A percentile compares a stretch with the other conserved stretches of the same genome.
phyloP scores from a whole-genome alignment of 192 early-diverging fungal species.

The Thamnidium elegans region DNA sequence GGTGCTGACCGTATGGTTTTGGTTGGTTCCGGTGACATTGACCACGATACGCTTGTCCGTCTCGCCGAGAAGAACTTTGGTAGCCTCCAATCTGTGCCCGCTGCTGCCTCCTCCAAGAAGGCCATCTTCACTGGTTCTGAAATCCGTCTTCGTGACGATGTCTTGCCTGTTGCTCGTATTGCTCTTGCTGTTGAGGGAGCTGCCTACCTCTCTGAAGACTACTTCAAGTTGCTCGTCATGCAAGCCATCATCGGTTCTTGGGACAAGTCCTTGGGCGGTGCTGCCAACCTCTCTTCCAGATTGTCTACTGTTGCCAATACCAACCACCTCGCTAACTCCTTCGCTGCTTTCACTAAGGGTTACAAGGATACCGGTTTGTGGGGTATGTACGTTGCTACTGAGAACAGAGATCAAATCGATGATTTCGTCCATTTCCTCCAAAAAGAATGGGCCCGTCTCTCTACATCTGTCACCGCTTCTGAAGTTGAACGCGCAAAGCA shows the following conservation, averaged over 20 bases:
- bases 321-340: conserved; percentile 91
- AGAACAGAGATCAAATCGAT: conserved; percentile 80
- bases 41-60: conserved; percentile 90
- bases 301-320: conserved; percentile 81
- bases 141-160: conserved; percentile 88
- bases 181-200: conserved; percentile 97
- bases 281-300: conserved; percentile 85
- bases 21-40: conserved; percentile 88
- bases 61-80: conserved; percentile 95
- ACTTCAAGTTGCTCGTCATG: conserved; percentile 93
- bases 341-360: conserved; percentile 98
- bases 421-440: conserved; percentile 88
- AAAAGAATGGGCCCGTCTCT: conserved; percentile 93
- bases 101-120: conserved; percentile 33
- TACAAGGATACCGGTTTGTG: conserved; percentile 98
- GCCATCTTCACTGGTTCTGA: conserved; percentile 93
- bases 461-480: conserved; percentile 77
- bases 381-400: conserved; percentile 91
- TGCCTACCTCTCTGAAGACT: conserved; percentile 89
- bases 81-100: conserved; percentile 39
- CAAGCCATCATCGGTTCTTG: conserved; percentile 94
- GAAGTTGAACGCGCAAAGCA: conserved; percentile 98
- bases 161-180: conserved; percentile 92
- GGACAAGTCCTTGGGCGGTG: conserved; percentile 90
- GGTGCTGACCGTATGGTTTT: conserved; percentile 96